Conservation (phyloP, 1,284 basidiomycete species). For the Sanguinoderma infundibulare region DNA sequence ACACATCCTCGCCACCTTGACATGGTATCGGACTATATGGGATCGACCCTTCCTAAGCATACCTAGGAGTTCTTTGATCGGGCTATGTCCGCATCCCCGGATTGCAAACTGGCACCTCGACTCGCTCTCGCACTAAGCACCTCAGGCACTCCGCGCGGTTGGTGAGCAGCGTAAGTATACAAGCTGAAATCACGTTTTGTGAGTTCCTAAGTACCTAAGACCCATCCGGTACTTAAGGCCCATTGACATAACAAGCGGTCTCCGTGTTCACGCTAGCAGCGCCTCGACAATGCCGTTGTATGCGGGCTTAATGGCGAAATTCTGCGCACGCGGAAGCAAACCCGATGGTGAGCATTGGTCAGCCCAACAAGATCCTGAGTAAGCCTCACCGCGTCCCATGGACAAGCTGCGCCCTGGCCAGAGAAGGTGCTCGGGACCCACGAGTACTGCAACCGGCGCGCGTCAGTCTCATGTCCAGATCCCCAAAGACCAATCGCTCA, state of each 20-base stretch:
- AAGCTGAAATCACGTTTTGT: too few species aligned
- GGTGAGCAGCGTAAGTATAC: too few species aligned
- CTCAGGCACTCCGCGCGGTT: too few species aligned
- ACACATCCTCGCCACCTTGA: constrained; percentile 1
- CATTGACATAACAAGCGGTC: neutral
- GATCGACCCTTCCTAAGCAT: neutral
- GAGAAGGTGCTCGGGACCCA: constrained; percentile 41
- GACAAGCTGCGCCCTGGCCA: constrained; percentile 40
- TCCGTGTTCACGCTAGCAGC: constrained; percentile 1
- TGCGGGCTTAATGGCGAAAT: constrained; percentile 29
- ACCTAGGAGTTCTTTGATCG: neutral
- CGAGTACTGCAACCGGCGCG: constrained; percentile 37
- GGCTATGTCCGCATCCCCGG: neutral
- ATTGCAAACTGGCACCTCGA: neutral
- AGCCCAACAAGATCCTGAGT: neutral
- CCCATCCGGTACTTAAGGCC: neutral
- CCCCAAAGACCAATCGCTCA: neutral
- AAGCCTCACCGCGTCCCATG: constrained; percentile 38
- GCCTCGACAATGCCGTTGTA: constrained; percentile 29
- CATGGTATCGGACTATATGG: neutral
- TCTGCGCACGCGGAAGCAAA: constrained; percentile 8
- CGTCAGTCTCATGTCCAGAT: neutral
- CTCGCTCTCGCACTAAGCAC: neutral
- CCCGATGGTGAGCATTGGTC: neutral
- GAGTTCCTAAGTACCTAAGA: too few species aligned